Evolutionary conservation across 1,284 basidiomycete species (phyloP).

Genomic region (Boletus semigastroideus): DNA sequence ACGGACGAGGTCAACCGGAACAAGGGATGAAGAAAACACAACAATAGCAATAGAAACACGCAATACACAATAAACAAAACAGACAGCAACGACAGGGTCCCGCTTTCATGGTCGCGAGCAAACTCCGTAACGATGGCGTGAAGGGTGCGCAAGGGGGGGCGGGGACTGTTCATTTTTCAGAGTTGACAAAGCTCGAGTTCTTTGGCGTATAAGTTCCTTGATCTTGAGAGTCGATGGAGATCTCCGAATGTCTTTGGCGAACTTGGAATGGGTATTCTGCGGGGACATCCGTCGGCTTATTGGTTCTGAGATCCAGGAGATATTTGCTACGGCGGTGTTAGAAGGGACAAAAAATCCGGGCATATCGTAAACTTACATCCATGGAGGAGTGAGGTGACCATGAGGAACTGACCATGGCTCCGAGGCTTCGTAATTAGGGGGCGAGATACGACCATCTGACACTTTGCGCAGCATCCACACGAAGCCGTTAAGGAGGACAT

Average conservation of each 20-base stretch:
- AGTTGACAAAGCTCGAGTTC: constrained; percentile 29
- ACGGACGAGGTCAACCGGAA: not conserved
- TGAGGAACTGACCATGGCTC: constrained; percentile 72
- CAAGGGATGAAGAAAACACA: constrained; percentile 4
- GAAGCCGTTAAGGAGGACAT: constrained; percentile 73
- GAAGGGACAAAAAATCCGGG: not conserved
- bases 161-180: constrained; percentile 28
- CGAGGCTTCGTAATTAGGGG: constrained; percentile 61
- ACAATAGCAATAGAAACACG: constrained; percentile 4
- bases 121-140: constrained; percentile 9
- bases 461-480: constrained; percentile 59
- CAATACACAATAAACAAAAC: constrained; percentile 32
- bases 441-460: constrained; percentile 61
- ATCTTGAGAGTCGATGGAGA: constrained; percentile 35
- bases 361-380: constrained; percentile 50
- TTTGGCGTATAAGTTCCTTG: constrained; percentile 25
- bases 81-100: constrained; percentile 17
- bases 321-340: constrained; percentile 24
- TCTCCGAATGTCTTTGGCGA: constrained; percentile 31
- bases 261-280: constrained; percentile 32
- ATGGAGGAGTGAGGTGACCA: constrained; percentile 66
- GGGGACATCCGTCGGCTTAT: constrained; percentile 2
- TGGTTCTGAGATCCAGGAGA: constrained; percentile 14
- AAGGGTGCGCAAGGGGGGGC: not conserved
- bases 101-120: constrained; percentile 18